These are phyloP conservation scores for Arthroderma sp. DNA, from an alignment of 2,329 filamentous ascomycete genomes.

Conservation along the genomic window DNA sequence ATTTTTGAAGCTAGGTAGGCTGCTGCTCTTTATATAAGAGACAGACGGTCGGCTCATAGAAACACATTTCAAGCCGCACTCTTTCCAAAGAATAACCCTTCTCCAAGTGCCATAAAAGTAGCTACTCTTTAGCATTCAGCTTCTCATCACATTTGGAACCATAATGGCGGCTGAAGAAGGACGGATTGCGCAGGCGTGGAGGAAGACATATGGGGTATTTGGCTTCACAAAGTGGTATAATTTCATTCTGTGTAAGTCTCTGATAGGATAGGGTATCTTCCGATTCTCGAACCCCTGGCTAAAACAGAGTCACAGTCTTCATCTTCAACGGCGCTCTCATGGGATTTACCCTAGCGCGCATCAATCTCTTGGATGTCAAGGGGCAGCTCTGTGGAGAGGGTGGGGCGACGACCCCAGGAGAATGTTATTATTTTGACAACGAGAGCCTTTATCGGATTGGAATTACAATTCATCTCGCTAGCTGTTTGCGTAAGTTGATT, in stretches of 20 bases:
- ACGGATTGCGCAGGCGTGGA: no score
- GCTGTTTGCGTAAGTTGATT: slow-evolving; percentile 16
- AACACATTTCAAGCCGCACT: no score
- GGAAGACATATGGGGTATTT: not conserved
- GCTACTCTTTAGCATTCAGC: no score
- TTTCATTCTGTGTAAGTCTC: slow-evolving; percentile 6
- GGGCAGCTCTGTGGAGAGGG: not conserved
- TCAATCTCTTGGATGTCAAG: slow-evolving; percentile 30
- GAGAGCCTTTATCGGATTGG: slow-evolving; percentile 24
- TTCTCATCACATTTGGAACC: no score
- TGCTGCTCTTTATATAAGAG: no score
- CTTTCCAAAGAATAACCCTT: no score
- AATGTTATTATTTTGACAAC: slow-evolving; percentile 32
- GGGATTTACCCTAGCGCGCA: slow-evolving; percentile 37
- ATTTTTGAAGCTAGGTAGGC: no score
- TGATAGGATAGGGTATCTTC: no score
- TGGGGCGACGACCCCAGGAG: slow-evolving; percentile 24
- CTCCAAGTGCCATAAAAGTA: no score
- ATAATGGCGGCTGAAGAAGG: no score
- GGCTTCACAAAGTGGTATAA: slow-evolving; percentile 5
- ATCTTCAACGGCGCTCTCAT: slow-evolving; percentile 35
- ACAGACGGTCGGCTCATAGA: no score
- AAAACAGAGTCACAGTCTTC: slow-evolving; percentile 12
- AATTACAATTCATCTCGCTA: slow-evolving; percentile 31
- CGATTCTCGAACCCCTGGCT: not conserved